phyloP scores from a whole-genome alignment of 139 green algal genomes.

The Deuterostichococcus epilithicus region DNA sequence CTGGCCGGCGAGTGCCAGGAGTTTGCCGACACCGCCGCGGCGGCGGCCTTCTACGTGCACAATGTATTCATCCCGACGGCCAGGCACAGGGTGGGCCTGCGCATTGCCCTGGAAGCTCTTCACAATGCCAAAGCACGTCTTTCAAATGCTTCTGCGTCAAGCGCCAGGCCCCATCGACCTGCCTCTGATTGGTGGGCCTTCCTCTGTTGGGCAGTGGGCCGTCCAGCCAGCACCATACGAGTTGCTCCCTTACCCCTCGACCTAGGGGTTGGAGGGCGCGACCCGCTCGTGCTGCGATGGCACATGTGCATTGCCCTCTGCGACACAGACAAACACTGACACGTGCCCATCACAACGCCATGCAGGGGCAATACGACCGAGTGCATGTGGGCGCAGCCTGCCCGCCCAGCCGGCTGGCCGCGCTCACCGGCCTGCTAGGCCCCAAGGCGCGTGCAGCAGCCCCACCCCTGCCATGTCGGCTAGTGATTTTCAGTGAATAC shows the following conservation, averaged over 20 bases:
- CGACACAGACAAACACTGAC: no score
- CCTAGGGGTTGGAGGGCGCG: no score
- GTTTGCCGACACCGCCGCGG: conserved; percentile 28
- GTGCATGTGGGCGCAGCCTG: conserved; percentile 59
- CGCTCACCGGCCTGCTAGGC: conserved; percentile 38
- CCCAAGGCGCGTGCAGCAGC: conserved; percentile 18
- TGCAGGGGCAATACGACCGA: conserved; percentile 43
- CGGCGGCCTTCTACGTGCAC: conserved; percentile 29
- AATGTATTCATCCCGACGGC: conserved; percentile 54
- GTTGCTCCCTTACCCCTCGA: no score
- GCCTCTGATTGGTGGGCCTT: not conserved
- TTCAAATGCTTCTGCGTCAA: no score
- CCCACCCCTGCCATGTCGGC: not conserved
- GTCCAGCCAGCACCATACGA: no score
- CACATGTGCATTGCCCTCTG: no score
- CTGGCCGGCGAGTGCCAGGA: conserved; percentile 24
- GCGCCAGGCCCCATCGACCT: conserved; percentile 9
- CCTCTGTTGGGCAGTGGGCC: no score
- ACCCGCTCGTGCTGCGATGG: no score
- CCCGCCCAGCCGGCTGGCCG: conserved; percentile 27
- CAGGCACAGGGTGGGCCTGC: not conserved
- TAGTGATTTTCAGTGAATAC: no score
- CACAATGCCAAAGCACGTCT: no score
- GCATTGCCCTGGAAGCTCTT: no score
- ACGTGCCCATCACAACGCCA: no score